Base-by-base conservation (phyloP, 1,284 basidiomycete genomes). In the Microstroma glucosiphilum region DNA sequence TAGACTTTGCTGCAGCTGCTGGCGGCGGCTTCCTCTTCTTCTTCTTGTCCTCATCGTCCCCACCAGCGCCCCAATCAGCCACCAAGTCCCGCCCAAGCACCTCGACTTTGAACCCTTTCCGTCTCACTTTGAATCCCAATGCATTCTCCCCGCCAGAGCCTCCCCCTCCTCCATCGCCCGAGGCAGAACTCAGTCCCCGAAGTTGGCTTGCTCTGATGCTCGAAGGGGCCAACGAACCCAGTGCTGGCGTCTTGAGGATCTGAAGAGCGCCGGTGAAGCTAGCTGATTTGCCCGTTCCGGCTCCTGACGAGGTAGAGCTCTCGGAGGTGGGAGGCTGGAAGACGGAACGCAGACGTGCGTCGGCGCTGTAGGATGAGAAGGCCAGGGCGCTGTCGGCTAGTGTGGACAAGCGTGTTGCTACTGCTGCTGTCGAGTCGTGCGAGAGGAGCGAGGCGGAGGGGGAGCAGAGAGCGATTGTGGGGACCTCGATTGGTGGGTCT, bases 71-170 rank as follows among this genome's bases (percentile, higher is more conserved):
- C 13, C 51, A 19, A 23, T 25, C 51, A 54, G 51, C 51, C 13
- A 54, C 51, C 51, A 54, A 54, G 26, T 54, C 51, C 51, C 51
- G 8, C 15, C 51, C 51, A 6, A 54, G 19, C 21, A 54, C 51
- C 51, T 54, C 51, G 15, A 54, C 51, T 13, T 54, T 54, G 51
- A 54, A 21, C 19, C 51, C 51, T 26, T 54, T 54, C 15, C 51
- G n/a, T 8, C 51, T 2, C 17, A 54, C 51, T 25, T 26, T 54
- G 19, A 54, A 54, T 21, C 51, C 51, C 6, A 54, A 21, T 15
- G 51, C 21, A 23, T 54, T 54, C 51, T 54, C 51, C 13, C 51
- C 26, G 6, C 51, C 51, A 19, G 17, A 19, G 2, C 51, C 51
- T 17, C 51, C 51, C 7, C 51, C 51, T 19, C 21, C n/a, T 6